These are phyloP conservation scores for Dipodascus geniculatus DNA, from an alignment of 805 yeast species.

Conservation along the genomic window DNA sequence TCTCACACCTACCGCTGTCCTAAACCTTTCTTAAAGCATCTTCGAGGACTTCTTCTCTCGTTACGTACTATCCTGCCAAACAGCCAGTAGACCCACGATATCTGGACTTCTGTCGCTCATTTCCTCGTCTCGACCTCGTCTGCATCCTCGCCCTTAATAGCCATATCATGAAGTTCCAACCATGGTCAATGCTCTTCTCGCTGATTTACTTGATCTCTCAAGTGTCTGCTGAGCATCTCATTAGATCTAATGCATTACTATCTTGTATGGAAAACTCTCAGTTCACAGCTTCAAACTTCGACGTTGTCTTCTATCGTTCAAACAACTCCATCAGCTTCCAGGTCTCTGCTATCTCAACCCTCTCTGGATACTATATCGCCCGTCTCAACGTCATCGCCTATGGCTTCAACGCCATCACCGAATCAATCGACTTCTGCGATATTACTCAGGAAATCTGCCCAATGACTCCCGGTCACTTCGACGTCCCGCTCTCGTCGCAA, in stretches of 20 bases:
- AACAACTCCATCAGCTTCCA: constrained; percentile 53
- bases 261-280: constrained; percentile 89
- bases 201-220: background rate
- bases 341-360: constrained; percentile 66
- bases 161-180: background rate
- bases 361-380: constrained; percentile 61
- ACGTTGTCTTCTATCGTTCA: constrained; percentile 59
- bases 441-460: constrained; percentile 60
- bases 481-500: constrained; percentile 40
- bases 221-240: constrained; percentile 21
- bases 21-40: too few relatives aligned
- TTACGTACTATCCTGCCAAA: background rate
- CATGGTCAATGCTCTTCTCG: background rate
- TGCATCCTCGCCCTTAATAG: background rate
- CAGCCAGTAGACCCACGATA: too few relatives aligned
- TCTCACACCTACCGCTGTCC: too few relatives aligned
- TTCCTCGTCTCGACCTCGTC: too few relatives aligned
- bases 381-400: constrained; percentile 60
- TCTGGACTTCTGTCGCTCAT: too few relatives aligned
- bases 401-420: constrained; percentile 55
- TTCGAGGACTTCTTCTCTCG: background rate
- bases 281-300: constrained; percentile 73
- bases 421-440: constrained; percentile 52
- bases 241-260: constrained; percentile 53
- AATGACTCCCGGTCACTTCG: constrained; percentile 75